phyloP scores from a whole-genome alignment of 2,329 filamentous ascomycete species.

The Aspergillus thermomutatus region DNA sequence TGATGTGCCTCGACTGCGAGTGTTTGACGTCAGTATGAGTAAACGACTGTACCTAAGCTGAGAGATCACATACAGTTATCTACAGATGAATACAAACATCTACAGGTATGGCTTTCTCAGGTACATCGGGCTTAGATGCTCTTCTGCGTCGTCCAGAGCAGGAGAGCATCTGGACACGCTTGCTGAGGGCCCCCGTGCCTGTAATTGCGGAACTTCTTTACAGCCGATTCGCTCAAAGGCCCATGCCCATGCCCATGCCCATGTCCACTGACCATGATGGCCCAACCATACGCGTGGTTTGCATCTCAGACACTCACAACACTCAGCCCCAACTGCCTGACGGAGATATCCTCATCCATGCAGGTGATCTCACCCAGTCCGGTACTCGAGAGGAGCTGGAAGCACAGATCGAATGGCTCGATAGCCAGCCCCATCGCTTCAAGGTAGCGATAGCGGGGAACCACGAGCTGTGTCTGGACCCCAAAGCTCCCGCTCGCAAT shows the following conservation, averaged over 20 bases:
- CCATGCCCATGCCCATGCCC: background rate
- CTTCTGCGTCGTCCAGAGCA: conserved; percentile 2
- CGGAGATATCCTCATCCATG: conserved; percentile 42
- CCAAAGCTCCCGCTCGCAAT: background rate
- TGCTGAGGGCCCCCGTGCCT: background rate
- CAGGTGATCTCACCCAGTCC: conserved; percentile 49
- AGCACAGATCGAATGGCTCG: conserved; percentile 72
- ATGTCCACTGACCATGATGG: background rate
- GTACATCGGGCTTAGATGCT: background rate
- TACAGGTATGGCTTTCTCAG: conserved; percentile 28
- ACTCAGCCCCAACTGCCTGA: conserved; percentile 17
- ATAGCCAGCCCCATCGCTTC: conserved; percentile 63
- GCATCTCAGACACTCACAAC: conserved; percentile 32
- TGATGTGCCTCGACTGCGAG: too few relatives aligned
- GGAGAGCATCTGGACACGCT: background rate
- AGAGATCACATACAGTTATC: too few relatives aligned
- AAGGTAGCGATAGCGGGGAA: conserved; percentile 82
- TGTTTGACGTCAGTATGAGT: too few relatives aligned
- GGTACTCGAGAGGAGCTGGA: conserved; percentile 70
- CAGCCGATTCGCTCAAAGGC: background rate
- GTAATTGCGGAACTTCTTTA: background rate
- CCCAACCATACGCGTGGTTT: conserved; percentile 10
- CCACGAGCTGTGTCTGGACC: conserved; percentile 77
- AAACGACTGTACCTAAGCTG: too few relatives aligned
- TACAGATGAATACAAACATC: too few relatives aligned